Percentiles rank a stretch among this genome's conserved stretches.
phyloP scores from a whole-genome alignment of 139 green algal genomes.

The Micractinium sp. region DNA sequence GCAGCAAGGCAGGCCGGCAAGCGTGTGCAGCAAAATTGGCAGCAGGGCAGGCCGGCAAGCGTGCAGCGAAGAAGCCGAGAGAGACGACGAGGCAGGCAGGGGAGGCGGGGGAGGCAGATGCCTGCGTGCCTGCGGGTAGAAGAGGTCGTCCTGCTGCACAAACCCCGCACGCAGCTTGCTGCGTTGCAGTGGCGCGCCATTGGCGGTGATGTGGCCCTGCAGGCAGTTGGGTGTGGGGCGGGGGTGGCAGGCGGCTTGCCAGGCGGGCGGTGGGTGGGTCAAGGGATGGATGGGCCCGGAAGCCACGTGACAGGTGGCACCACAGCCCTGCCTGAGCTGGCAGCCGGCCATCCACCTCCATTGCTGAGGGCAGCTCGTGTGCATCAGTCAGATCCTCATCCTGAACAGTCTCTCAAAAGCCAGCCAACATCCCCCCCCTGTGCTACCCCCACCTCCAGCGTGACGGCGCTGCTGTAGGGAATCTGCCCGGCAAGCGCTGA shows the following conservation, averaged over 20 bases:
- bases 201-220: slow-evolving; percentile 49
- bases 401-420: too few species aligned
- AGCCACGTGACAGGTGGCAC: too few species aligned
- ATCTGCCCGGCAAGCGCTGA: slow-evolving; percentile 78
- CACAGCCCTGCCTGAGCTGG: too few species aligned
- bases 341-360: too few species aligned
- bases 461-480: slow-evolving; percentile 46
- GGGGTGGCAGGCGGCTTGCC: neutral
- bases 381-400: too few species aligned
- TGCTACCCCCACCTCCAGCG: slow-evolving; percentile 34
- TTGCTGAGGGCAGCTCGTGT: too few species aligned
- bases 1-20: neutral
- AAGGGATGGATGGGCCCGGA: too few species aligned
- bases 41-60: neutral
- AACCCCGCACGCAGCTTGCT: slow-evolving; percentile 60
- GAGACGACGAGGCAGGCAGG: neutral
- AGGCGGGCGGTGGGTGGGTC: too few species aligned
- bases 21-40: too few species aligned
- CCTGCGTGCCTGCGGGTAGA: slow-evolving; percentile 76
- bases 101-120: too few species aligned
- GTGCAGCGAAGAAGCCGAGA: too few species aligned
- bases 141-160: slow-evolving; percentile 94
- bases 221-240: neutral
- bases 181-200: slow-evolving; percentile 41
- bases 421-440: neutral